Conservation (phyloP, 164 flowering plant genomes). For the Houttuynia cordata region DNA sequence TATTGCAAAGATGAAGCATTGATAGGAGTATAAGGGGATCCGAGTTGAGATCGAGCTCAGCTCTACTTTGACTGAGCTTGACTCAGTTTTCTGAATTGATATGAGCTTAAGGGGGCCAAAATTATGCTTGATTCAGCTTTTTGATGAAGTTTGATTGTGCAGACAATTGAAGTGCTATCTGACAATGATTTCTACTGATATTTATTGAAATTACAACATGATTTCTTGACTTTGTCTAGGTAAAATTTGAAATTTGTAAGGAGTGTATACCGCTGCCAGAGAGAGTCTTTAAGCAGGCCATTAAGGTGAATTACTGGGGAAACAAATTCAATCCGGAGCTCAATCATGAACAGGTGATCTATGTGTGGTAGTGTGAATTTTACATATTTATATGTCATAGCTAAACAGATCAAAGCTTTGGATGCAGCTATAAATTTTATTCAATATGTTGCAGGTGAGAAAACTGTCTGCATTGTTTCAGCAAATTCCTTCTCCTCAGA, state of each 20-base stretch:
- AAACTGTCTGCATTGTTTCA: not conserved
- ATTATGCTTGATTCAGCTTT: not conserved
- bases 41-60: no score
- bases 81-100: not conserved
- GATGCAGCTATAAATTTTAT: not conserved
- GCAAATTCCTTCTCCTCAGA: not conserved
- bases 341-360: constrained; percentile 16
- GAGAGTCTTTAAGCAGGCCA: constrained; percentile 25
- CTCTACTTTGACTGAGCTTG: no score
- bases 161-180: not conserved
- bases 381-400: not conserved
- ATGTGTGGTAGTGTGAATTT: not conserved
- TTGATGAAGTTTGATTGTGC: not conserved
- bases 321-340: constrained; percentile 28
- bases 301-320: constrained; percentile 22
- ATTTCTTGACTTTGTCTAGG: constrained; percentile 14
- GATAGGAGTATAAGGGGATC: no score
- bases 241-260: constrained; percentile 26
- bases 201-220: not conserved
- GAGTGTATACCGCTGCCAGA: constrained; percentile 42
- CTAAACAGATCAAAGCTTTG: no score
- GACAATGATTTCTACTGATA: no score
- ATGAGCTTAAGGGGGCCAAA: not conserved
- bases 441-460: not conserved
- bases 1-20: no score